phyloP scores from a whole-genome alignment of 441 rosid species.

The Pelargonium australe region DNA sequence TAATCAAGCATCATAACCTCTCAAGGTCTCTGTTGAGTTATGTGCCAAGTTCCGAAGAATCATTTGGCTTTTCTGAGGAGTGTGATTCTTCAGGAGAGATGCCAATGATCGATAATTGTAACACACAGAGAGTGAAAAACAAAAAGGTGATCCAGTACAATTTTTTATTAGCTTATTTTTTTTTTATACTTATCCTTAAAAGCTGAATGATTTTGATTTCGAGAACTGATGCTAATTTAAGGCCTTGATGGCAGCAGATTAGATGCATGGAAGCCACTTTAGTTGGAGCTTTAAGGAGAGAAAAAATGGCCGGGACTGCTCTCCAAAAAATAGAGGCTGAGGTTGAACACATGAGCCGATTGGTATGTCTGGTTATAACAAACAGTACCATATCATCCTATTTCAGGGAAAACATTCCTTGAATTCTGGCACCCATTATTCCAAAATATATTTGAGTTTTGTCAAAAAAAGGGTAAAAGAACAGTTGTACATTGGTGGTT shows the following conservation, averaged over 20 bases:
- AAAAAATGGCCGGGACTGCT: constrained; percentile 80
- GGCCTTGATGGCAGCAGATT: constrained; percentile 39
- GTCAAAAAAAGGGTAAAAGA: constrained; percentile 20
- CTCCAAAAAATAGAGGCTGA: constrained; percentile 89
- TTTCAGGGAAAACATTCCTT: constrained; percentile 1
- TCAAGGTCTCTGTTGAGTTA: constrained; percentile 57
- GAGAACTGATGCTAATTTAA: constrained; percentile 17
- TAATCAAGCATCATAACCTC: constrained; percentile 72
- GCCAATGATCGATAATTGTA: constrained; percentile 23
- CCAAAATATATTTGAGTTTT: constrained; percentile 31
- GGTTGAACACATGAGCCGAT: constrained; percentile 81
- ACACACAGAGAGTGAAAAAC: constrained; percentile 24
- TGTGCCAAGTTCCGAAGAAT: constrained; percentile 36
- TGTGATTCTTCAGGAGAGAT: constrained; percentile 21
- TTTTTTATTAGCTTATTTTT: constrained; percentile 1
- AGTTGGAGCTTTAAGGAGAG: constrained; percentile 96
- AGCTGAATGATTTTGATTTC: constrained; percentile 13
- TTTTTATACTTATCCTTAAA: background rate
- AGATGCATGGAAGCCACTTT: constrained; percentile 82
- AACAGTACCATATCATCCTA: background rate
- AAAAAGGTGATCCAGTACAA: constrained; percentile 39
- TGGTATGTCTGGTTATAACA: constrained; percentile 44
- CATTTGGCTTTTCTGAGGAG: constrained; percentile 59
- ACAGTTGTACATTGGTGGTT: constrained; percentile 17
- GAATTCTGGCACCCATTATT: constrained; percentile 15